Percentiles rank a stretch among this genome's conserved stretches.
phyloP scores from a whole-genome alignment of 371 early-diverging fungal genomes.

The Phascolomyces articulosus region DNA sequence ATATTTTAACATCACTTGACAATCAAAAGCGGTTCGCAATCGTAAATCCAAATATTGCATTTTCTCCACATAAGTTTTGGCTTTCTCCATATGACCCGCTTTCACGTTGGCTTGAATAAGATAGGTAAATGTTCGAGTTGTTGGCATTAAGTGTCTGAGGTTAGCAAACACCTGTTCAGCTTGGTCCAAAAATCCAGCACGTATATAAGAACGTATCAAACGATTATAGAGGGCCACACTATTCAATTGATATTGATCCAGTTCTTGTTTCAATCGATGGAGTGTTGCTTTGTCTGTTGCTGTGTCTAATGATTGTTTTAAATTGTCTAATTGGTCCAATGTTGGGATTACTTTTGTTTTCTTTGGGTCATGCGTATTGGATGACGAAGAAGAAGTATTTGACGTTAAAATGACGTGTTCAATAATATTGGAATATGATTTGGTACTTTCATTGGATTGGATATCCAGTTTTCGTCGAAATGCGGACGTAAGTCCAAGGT shows the following conservation, averaged over 20 bases:
- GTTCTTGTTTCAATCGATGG: constrained; percentile 20
- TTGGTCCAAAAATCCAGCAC: constrained; percentile 12
- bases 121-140: constrained; percentile 38
- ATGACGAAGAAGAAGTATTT: neutral
- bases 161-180: constrained; percentile 29
- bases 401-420: constrained; percentile 37
- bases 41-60: constrained; percentile 31
- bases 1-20: constrained; percentile 29
- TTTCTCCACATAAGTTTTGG: constrained; percentile 23
- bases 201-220: constrained; percentile 37
- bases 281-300: constrained; percentile 19
- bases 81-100: constrained; percentile 19
- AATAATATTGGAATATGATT: constrained; percentile 45
- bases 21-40: constrained; percentile 36
- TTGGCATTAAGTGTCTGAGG: constrained; percentile 30
- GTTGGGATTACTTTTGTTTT: constrained; percentile 16
- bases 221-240: constrained; percentile 39
- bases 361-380: neutral
- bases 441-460: constrained; percentile 27
- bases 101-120: constrained; percentile 39
- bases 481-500: constrained; percentile 39
- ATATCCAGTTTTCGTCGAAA: constrained; percentile 43
- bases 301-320: constrained; percentile 26
- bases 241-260: constrained; percentile 20
- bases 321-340: constrained; percentile 20